A percentile compares a stretch with the other conserved stretches of the same genome.
Evolutionary conservation across 805 yeast species (phyloP).

Genomic region (Cyberlindnera lachancei): DNA sequence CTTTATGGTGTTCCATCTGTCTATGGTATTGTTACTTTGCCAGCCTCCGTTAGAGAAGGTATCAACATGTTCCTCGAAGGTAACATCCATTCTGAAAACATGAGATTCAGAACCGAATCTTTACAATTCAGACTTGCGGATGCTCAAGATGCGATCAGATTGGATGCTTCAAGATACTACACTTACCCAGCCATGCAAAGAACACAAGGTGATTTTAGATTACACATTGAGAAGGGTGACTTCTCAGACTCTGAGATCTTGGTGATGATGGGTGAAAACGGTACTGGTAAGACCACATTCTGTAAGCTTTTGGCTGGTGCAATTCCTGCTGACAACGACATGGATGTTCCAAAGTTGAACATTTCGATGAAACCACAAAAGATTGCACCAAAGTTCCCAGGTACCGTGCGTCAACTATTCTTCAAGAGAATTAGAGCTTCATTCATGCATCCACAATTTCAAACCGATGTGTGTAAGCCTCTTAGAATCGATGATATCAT

Average conservation of each 20-base stretch:
- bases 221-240: conserved; percentile 77
- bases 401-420: conserved; percentile 96
- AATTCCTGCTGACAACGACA: conserved; percentile 75
- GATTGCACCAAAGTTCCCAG: conserved; percentile 97
- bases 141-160: conserved; percentile 67
- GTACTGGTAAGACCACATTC: conserved; percentile 98
- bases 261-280: conserved; percentile 99
- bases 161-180: conserved; percentile 75
- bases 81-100: conserved; percentile 92
- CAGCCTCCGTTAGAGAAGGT: conserved; percentile 97
- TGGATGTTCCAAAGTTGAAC: conserved; percentile 76
- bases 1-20: conserved; percentile 97
- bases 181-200: conserved; percentile 75
- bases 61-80: conserved; percentile 98
- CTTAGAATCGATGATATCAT: conserved; percentile 87
- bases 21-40: conserved; percentile 96
- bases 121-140: conserved; percentile 90
- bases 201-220: conserved; percentile 94
- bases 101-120: conserved; percentile 94
- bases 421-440: conserved; percentile 93
- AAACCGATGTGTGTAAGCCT: conserved; percentile 96
- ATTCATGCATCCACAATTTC: conserved; percentile 94
- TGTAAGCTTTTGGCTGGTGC: conserved; percentile 95
- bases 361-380: conserved; percentile 99
- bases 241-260: conserved; percentile 94